Evolutionary conservation across 768 basidiomycete species (phyloP).

Genomic region (Tricholoma terreum): DNA sequence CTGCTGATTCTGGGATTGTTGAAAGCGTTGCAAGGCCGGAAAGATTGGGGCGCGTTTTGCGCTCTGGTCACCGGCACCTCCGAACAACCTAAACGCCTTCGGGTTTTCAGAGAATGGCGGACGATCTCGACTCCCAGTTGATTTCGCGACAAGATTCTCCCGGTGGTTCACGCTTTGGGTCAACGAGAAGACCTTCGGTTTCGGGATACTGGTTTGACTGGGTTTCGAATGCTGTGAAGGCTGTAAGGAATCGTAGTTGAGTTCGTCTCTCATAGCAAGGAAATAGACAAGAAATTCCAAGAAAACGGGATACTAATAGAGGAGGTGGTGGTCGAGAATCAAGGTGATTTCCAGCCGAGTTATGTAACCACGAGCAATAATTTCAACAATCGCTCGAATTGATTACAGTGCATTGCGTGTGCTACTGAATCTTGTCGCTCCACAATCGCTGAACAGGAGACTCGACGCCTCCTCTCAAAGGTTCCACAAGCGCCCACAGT

Average conservation of each 20-base stretch:
- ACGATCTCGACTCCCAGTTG: neutral
- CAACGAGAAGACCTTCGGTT: slow-evolving; percentile 11
- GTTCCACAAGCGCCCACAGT: slow-evolving; percentile 52
- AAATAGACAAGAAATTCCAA: slow-evolving; percentile 1
- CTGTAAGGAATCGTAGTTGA: neutral
- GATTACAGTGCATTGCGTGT: no score
- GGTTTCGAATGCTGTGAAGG: neutral
- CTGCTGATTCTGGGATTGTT: neutral
- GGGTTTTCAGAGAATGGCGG: neutral
- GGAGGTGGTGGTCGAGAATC: neutral
- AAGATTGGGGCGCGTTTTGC: slow-evolving; percentile 6
- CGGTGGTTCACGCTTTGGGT: slow-evolving; percentile 11
- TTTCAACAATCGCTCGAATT: no score
- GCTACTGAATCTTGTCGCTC: slow-evolving; percentile 25
- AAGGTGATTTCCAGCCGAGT: no score
- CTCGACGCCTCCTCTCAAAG: slow-evolving; percentile 38
- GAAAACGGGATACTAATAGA: neutral
- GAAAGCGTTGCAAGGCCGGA: slow-evolving; percentile 10
- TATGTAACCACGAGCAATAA: no score
- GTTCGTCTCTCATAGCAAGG: neutral
- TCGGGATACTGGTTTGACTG: neutral
- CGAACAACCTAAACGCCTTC: neutral
- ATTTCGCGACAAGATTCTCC: slow-evolving; percentile 4
- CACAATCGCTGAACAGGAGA: slow-evolving; percentile 50
- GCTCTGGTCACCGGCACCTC: neutral